A percentile compares a stretch with the other conserved stretches of the same genome.
Conservation (phyloP, 768 basidiomycete species). For the Collybiopsis confluens region DNA sequence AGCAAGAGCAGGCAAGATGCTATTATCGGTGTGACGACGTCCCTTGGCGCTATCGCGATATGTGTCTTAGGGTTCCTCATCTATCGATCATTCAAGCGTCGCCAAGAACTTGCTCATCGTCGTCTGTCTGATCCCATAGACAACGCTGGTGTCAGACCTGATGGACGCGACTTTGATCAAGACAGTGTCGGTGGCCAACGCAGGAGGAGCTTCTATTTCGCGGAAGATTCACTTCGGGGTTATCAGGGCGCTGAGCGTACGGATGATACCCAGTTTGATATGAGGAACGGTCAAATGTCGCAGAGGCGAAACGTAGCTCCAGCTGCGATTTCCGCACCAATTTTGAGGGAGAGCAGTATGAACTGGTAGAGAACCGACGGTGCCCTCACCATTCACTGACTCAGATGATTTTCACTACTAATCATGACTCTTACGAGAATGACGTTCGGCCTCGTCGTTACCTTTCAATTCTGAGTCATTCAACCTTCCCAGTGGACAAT, state of each 20-base stretch:
- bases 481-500: neutral
- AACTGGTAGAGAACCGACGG: constrained; percentile 60
- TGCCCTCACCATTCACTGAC: no score
- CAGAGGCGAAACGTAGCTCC: constrained; percentile 56
- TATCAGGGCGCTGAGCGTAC: constrained; percentile 33
- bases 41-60: constrained; percentile 75
- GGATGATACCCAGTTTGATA: constrained; percentile 28
- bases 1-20: constrained; percentile 67
- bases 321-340: constrained; percentile 69
- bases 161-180: constrained; percentile 73
- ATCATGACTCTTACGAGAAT: neutral
- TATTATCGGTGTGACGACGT: constrained; percentile 87
- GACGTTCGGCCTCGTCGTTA: neutral
- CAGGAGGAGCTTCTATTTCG: constrained; percentile 79
- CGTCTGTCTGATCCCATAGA: constrained; percentile 57
- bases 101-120: constrained; percentile 64
- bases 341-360: constrained; percentile 78
- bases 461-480: neutral
- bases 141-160: constrained; percentile 44
- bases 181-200: constrained; percentile 71
- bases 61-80: constrained; percentile 70
- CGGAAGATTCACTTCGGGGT: constrained; percentile 76
- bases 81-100: constrained; percentile 63
- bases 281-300: constrained; percentile 31
- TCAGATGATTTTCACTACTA: no score